Base-by-base conservation (phyloP, 129 eudicot species). In the Flaveria brownii region DNA sequence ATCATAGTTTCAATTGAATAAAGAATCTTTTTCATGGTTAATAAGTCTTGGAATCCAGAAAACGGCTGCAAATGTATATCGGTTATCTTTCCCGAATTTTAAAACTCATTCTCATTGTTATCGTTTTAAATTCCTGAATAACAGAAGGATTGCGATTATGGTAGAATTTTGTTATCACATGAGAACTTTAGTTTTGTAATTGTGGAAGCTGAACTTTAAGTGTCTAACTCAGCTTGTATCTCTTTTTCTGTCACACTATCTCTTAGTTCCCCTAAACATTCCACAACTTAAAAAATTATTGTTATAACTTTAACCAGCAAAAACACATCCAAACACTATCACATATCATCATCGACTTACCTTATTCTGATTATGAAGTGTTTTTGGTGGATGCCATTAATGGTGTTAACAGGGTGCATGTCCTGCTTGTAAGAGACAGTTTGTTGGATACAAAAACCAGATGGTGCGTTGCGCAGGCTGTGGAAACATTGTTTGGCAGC, bases 401-500 rank as follows among this genome's bases (percentile, higher is more conserved):
- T 49, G 81, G 43, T 36, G 73, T 71, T 45, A 62, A 56, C 87
- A 95, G 99, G 97, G 97, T 12, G 72, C 87, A 16, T 95, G 99
- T 84, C 99, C 99, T 33, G 80, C 97, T 50, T 95, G 99, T 83
- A 88, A 80, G 85, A 89, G 87, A 75, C 90, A 78, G 74, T 95
- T 95, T 85, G 82, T 79, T 15, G 99, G 99, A 52, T 64, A 78
- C 80, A 95, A 88, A 75, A 88, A 69, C 75, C 92, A 85, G 84
- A 83, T 81, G 56, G 90, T 95, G 55, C 87, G 92, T 1, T 95
- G 99, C 80, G 70, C 81, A 11, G 87, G 94, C 17, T 91, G 97
- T 79, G 92, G 99, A 68, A 95, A 89, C 78, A 79, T 83, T 65
- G 94, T 91, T 22, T 94, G 98, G 98, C 98, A 91, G 68, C 97